Evolutionary conservation across 23 red algal genomes (phyloP), one percentile per base, ranked within the genome.

Genomic region (Agarophyton chilense): DNA sequence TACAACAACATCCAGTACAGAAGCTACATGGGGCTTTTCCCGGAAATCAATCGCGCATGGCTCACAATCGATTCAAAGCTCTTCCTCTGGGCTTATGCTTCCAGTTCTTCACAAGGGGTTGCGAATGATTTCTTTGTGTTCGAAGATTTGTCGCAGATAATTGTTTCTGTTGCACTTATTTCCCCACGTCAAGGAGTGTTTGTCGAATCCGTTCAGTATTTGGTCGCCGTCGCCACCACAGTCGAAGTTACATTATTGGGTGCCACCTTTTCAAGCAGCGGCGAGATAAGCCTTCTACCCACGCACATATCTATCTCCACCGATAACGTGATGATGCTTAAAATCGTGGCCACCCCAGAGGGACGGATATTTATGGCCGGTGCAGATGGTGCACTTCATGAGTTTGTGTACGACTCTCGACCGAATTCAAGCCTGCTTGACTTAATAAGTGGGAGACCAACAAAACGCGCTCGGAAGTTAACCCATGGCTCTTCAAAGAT

Each of bases 331-430:
- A 78, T 78, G 38, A 92, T 97, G 95, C 87, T 97, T 49, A 93
- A 88, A 38, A 86, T 97, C 38, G 54, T 78, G 22, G 79, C 89
- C 39, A 83, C 84, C 17, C 45, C 66, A 39, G 89, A 92, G 40
- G 95, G 95, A 17, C 86, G 95, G 45, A 86, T 97, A 63, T 97
- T 97, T 63, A 79, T 97, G 83, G 90, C 84, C n/a, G 95, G 95
- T 12, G 71, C 81, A 8, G 95, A 97, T 86, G 95, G 95, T 24
- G 71, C 61, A 49, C 83, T 97, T 29, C 91, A 97, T 44, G 90
- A 97, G 57, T 89, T 97, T 52, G 95, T 93, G 1, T 97, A 97
- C 57, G 61, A 86, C 60, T 10, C 52, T 38, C 36, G 55, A 45
- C n/a, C 62, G 2, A 55, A 53, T 28, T 88, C 81, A 31, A 66